Evolutionary conservation across 2,329 filamentous ascomycete species (phyloP).

Genomic region (Tolypocladium cylindrosporum): DNA sequence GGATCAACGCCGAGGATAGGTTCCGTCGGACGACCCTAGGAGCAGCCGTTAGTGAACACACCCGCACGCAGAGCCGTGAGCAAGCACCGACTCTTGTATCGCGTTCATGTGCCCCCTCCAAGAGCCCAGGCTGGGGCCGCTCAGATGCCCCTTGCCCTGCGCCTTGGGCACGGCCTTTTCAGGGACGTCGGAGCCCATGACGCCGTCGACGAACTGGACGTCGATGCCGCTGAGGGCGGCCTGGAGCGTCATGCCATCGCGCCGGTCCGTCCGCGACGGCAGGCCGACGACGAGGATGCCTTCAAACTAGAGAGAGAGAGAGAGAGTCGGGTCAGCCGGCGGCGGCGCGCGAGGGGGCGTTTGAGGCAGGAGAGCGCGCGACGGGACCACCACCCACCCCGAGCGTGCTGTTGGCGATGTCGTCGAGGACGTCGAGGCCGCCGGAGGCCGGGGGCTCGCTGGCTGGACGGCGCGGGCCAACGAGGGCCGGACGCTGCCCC

Average conservation of each 20-base stretch:
- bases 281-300: conserved; percentile 43
- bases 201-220: conserved; percentile 36
- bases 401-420: conserved; percentile 1
- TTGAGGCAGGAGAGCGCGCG: background rate
- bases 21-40: conserved; percentile 32
- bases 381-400: background rate
- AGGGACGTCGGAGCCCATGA: conserved; percentile 25
- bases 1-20: conserved; percentile 36
- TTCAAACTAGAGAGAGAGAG: conserved; percentile 29
- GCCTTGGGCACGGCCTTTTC: conserved; percentile 25
- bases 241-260: conserved; percentile 37
- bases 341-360: background rate
- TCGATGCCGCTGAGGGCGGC: conserved; percentile 33
- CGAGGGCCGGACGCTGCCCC: background rate
- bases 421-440: background rate
- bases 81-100: conserved; percentile 12
- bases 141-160: conserved; percentile 19
- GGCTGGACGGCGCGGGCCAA: background rate
- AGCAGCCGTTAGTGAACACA: background rate
- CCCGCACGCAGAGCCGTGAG: background rate
- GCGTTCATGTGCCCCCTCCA: conserved; percentile 32
- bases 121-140: conserved; percentile 17
- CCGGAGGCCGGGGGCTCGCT: background rate
- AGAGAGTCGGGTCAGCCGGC: background rate
- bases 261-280: conserved; percentile 37